Evolutionary conservation across 768 basidiomycete genomes (phyloP).

Genomic region (Collybiopsis confluens): DNA sequence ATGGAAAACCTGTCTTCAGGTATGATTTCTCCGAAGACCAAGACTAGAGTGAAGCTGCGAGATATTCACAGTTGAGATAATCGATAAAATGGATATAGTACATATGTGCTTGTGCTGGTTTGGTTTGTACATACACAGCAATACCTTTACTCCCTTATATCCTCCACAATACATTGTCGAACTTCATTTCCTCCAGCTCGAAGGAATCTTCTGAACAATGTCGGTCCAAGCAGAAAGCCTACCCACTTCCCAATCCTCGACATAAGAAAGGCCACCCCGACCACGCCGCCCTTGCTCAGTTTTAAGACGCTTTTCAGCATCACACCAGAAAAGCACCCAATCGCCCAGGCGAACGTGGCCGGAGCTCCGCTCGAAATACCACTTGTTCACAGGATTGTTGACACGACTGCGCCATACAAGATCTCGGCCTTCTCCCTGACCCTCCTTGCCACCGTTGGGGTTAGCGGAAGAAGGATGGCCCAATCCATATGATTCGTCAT

Average conservation of each 20-base stretch:
- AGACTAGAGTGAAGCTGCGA: slow-evolving; percentile 6
- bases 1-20: slow-evolving; percentile 33
- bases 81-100: too few relatives aligned
- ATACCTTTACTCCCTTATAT: background rate
- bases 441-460: slow-evolving; percentile 89
- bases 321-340: slow-evolving; percentile 99
- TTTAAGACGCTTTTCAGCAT: slow-evolving; percentile 83
- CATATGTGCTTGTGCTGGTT: too few relatives aligned
- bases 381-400: slow-evolving; percentile 96
- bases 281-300: slow-evolving; percentile 63
- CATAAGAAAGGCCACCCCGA: slow-evolving; percentile 61
- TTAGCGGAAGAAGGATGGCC: slow-evolving; percentile 93
- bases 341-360: slow-evolving; percentile 83
- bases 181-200: slow-evolving; percentile 61
- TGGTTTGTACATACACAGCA: background rate
- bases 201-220: slow-evolving; percentile 66
- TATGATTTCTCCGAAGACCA: slow-evolving; percentile 13
- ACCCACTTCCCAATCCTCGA: slow-evolving; percentile 75
- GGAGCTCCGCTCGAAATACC: slow-evolving; percentile 96
- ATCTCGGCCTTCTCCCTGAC: slow-evolving; percentile 86
- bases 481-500: slow-evolving; percentile 97
- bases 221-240: slow-evolving; percentile 67
- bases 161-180: background rate
- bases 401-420: slow-evolving; percentile 93
- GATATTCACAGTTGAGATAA: background rate